These are phyloP conservation scores for Jacaranda mimosifolia DNA, from an alignment of 257 asterid genomes.

Conservation along the genomic window DNA sequence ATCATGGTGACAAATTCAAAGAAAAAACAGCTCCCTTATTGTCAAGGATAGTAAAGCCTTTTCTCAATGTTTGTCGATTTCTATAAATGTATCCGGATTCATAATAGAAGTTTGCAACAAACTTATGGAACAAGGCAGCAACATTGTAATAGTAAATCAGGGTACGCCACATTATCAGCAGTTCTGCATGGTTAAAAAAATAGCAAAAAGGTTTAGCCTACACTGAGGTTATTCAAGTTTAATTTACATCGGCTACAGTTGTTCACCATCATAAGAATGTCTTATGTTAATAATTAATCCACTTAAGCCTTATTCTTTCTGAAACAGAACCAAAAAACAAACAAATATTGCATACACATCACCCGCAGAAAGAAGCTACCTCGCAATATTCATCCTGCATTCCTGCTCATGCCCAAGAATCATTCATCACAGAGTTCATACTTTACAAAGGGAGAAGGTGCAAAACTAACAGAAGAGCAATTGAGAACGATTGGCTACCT, in stretches of 20 bases:
- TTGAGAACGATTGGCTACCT: slow-evolving; percentile 26
- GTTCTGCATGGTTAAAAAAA: neutral
- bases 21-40: neutral
- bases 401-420: slow-evolving; percentile 16
- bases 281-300: neutral
- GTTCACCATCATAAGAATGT: slow-evolving; percentile 12
- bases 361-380: slow-evolving; percentile 32
- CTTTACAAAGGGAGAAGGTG: slow-evolving; percentile 41
- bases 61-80: neutral
- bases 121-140: slow-evolving; percentile 19
- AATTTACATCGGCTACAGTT: neutral
- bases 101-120: slow-evolving; percentile 11
- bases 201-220: neutral
- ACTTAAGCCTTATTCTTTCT: neutral
- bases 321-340: slow-evolving; percentile 24
- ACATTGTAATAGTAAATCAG: neutral
- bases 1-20: neutral
- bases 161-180: neutral
- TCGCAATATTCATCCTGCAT: slow-evolving; percentile 24
- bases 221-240: neutral
- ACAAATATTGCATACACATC: neutral
- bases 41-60: neutral
- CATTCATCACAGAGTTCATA: slow-evolving; percentile 27
- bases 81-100: neutral
- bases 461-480: slow-evolving; percentile 14